These are phyloP conservation scores for Lodderomyces elongisporus DNA, from an alignment of 1,139 yeast genomes.

Conservation along the genomic window DNA sequence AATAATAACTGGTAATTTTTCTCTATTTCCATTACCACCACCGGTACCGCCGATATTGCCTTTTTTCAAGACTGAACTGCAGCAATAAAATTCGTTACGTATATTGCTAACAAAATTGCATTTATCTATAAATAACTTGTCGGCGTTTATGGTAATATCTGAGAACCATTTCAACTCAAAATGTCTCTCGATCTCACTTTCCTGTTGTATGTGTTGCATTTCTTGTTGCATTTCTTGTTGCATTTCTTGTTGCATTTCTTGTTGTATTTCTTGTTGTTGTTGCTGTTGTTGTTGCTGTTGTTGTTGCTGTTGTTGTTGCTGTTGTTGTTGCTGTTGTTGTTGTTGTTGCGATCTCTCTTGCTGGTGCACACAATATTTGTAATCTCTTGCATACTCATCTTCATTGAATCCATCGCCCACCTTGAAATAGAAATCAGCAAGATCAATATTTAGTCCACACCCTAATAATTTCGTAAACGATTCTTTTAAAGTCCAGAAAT, in stretches of 20 bases:
- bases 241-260: too few relatives aligned
- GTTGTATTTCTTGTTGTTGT: too few relatives aligned
- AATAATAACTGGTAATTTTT: conserved; percentile 21
- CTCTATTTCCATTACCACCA: conserved; percentile 5
- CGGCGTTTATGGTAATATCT: conserved; percentile 10
- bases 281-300: too few relatives aligned
- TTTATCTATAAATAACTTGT: conserved; percentile 7
- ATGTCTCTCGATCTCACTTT: not conserved
- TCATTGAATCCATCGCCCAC: conserved; percentile 6
- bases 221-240: too few relatives aligned
- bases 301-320: too few relatives aligned
- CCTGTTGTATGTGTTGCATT: not conserved
- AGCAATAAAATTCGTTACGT: conserved; percentile 16
- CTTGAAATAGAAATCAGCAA: conserved; percentile 24
- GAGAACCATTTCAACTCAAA: conserved; percentile 13
- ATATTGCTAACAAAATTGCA: conserved; percentile 11
- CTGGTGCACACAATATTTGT: too few relatives aligned
- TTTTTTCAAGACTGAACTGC: conserved; percentile 16
- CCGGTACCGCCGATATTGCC: conserved; percentile 4
- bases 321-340: too few relatives aligned
- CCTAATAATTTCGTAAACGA: conserved; percentile 62
- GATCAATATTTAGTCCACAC: conserved; percentile 53
- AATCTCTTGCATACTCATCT: conserved; percentile 1
- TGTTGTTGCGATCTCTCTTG: too few relatives aligned
- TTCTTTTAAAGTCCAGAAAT: conserved; percentile 71